Evolutionary conservation across 495 filamentous ascomycete genomes (phyloP).

Genomic region (Penicillium crystallinum): DNA sequence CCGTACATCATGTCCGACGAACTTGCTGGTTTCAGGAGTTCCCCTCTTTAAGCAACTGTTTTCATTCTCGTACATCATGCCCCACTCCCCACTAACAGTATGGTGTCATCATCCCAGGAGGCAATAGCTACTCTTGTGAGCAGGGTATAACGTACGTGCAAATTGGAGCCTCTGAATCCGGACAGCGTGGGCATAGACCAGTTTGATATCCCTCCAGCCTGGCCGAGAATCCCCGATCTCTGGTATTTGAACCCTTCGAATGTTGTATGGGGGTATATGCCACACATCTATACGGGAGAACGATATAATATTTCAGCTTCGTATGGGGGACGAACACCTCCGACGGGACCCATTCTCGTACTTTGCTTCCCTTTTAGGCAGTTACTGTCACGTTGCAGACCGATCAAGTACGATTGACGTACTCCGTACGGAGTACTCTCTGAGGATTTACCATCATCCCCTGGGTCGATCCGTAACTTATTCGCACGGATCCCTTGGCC

Average conservation of each 20-base stretch:
- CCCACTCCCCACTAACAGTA: not conserved
- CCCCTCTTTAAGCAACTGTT: not conserved
- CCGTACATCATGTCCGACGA: constrained; percentile 11
- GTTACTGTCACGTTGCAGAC: not conserved
- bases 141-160: not conserved
- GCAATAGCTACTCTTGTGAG: not conserved
- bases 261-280: too few species aligned
- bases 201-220: constrained; percentile 10
- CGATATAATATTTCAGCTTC: too few species aligned
- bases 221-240: constrained; percentile 8
- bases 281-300: too few species aligned
- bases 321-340: too few species aligned
- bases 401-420: too few species aligned
- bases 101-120: not conserved
- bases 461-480: constrained; percentile 23
- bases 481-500: constrained; percentile 22
- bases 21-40: not conserved
- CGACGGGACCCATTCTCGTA: not conserved
- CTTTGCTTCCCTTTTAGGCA: not conserved
- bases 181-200: not conserved
- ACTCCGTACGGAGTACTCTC: too few species aligned
- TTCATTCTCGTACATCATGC: constrained; percentile 1
- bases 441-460: constrained; percentile 20
- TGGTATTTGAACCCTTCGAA: not conserved
- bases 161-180: not conserved